A percentile compares a stretch with the other conserved stretches of the same genome.
Conservation (phyloP, 176 grass and related monocot species). For the Ampelocalamus luodianensis region DNA sequence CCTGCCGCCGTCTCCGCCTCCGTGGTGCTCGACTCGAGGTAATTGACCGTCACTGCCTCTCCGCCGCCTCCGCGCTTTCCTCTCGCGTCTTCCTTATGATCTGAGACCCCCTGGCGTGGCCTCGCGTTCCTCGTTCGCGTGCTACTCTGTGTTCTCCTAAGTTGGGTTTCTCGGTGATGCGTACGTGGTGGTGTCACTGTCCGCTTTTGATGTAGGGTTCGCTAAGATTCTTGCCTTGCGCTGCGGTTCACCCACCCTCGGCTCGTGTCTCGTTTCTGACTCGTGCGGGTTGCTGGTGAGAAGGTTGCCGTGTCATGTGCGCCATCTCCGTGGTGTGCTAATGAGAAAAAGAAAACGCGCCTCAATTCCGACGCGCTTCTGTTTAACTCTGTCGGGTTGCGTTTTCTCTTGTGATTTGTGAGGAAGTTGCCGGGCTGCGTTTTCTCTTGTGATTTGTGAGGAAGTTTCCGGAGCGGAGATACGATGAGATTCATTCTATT, state of each 20-base stretch:
- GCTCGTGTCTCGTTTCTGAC: background rate
- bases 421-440: no score
- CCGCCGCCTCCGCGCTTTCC: background rate
- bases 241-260: background rate
- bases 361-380: background rate
- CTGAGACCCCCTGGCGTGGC: background rate
- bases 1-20: background rate
- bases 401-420: background rate
- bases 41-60: background rate
- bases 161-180: background rate
- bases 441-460: background rate
- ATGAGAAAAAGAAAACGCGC: background rate
- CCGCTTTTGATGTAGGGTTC: background rate
- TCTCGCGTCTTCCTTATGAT: conserved; percentile 11
- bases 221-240: background rate
- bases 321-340: background rate
- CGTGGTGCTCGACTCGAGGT: conserved; percentile 1
- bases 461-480: background rate
- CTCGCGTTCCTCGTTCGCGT: background rate
- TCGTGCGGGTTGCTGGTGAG: background rate
- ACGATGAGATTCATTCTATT: background rate
- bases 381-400: background rate
- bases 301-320: background rate
- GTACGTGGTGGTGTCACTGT: background rate
- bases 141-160: background rate